These are phyloP conservation scores for Royoungia palumana DNA, from an alignment of 768 basidiomycete genomes.

Conservation along the genomic window DNA sequence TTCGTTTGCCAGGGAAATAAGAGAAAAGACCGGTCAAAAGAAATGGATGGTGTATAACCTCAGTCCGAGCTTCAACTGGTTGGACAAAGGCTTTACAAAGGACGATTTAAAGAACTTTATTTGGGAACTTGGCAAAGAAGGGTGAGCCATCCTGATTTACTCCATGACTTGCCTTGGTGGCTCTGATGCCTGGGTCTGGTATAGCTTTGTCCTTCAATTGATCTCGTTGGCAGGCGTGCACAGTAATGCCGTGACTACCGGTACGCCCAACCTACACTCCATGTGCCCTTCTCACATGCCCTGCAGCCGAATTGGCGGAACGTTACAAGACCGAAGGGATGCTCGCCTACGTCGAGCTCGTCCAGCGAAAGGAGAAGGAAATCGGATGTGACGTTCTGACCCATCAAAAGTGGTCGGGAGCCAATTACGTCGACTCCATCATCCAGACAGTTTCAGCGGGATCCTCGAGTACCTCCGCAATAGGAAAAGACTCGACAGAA, in stretches of 20 bases:
- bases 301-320: constrained; percentile 69
- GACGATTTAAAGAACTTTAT: constrained; percentile 78
- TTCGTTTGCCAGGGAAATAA: constrained; percentile 72
- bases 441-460: constrained; percentile 81
- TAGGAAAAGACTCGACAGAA: constrained; percentile 88
- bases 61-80: constrained; percentile 94
- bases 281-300: constrained; percentile 4
- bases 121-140: constrained; percentile 89
- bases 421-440: constrained; percentile 87
- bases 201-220: constrained; percentile 84
- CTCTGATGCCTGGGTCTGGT: constrained; percentile 4
- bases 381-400: constrained; percentile 88
- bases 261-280: constrained; percentile 36
- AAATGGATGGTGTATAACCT: constrained; percentile 92
- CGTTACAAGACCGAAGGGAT: constrained; percentile 86
- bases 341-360: constrained; percentile 87
- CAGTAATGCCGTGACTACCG: constrained; percentile 73
- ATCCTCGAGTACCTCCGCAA: constrained; percentile 80
- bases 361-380: constrained; percentile 86
- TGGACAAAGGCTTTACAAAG: constrained; percentile 74
- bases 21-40: constrained; percentile 55
- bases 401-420: constrained; percentile 96
- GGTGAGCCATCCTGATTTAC: constrained; percentile 38
- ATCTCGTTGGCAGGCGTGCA: constrained; percentile 91
- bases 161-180: neutral